A percentile compares a stretch with the other conserved stretches of the same genome.
phyloP scores from a whole-genome alignment of 2,329 filamentous ascomycete genomes.

The Aspergillus sp. region DNA sequence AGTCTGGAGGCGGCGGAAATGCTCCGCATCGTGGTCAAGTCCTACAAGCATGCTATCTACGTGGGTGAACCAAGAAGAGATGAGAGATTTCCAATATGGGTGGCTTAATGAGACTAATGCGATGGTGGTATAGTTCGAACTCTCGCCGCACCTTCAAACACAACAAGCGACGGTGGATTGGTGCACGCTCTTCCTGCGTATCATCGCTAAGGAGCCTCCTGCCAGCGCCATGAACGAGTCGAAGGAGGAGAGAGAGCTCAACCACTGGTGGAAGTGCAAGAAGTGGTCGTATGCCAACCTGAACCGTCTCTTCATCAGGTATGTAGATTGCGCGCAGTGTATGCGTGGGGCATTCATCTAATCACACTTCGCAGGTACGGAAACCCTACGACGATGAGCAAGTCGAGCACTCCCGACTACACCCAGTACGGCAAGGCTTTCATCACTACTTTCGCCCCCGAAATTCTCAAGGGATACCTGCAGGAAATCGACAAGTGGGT shows the following conservation, averaged over 20 bases:
- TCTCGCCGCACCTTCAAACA: conserved; percentile 74
- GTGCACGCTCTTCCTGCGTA: conserved; percentile 92
- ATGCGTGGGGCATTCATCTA: conserved; percentile 5
- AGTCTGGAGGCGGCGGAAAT: conserved; percentile 96
- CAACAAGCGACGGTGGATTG: conserved; percentile 86
- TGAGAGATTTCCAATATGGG: neutral
- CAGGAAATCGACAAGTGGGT: conserved; percentile 98
- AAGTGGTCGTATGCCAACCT: conserved; percentile 99
- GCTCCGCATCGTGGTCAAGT: conserved; percentile 91
- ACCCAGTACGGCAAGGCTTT: conserved; percentile 86
- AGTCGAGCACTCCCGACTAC: conserved; percentile 74
- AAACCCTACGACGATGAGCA: conserved; percentile 74
- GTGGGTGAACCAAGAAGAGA: conserved; percentile 54
- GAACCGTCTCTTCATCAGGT: conserved; percentile 93
- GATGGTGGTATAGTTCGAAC: conserved; percentile 68
- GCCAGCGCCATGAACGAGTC: conserved; percentile 77
- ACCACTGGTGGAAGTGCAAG: conserved; percentile 99
- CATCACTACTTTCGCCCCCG: conserved; percentile 85
- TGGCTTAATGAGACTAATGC: conserved; percentile 29
- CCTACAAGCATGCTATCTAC: conserved; percentile 98
- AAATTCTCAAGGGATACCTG: conserved; percentile 94
- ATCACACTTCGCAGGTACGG: conserved; percentile 67
- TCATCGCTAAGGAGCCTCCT: conserved; percentile 82
- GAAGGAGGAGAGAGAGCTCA: conserved; percentile 80
- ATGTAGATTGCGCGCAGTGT: conserved; percentile 30